Base-by-base conservation (phyloP, 78 protist species). In the Salpingoeca rosetta region DNA sequence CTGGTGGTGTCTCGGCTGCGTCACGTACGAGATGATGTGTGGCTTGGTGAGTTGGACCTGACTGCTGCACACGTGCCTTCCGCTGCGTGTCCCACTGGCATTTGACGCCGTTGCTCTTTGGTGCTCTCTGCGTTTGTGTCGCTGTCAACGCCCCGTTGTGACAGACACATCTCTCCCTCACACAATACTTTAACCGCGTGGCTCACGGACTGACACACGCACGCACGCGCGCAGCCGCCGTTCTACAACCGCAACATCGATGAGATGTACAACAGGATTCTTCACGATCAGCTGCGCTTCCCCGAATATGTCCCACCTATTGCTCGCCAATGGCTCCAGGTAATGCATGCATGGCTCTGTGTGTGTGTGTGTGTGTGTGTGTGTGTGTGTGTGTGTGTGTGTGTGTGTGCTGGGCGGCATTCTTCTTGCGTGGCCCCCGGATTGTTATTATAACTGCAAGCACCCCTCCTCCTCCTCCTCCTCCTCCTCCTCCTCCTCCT, bases 181-280 rank as follows among this genome's bases (percentile, higher is more conserved):
- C 26, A 25, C 77, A 73, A 56, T 22, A 56, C 22, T 25, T 56
- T 25, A 56, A 56, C 72, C 11, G n/a, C 11, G n/a, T 25, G 40
- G 22, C 80, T 26, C n/a, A 76, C n/a, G 22, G 26, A 76, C 80
- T 12, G 39, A 31, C n/a, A 76, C 38, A 37, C 80, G 22, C 80
- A 37, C 80, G 22, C n/a, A 37, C 37, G 81, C 75, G 17, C 35
- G 0, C 39, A 73, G 76, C 90, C 94, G 42, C 94, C 94, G 26
- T 92, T 89, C 82, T 88, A 88, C 88, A 24, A 42, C 24, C 74
- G 57, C 83, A 40, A 88, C 72, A 39, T 27, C 45, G 17, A 83
- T 40, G 79, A 85, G 37, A 88, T 92, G 94, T 92, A 92, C 90
- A 40, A 85, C 12, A 83, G 87, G 38, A 92, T 92, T 38, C 38